A percentile compares a stretch with the other conserved stretches of the same genome.
Conservation (phyloP, 2,329 filamentous ascomycete genomes). For the Akanthomyces lecanii region DNA sequence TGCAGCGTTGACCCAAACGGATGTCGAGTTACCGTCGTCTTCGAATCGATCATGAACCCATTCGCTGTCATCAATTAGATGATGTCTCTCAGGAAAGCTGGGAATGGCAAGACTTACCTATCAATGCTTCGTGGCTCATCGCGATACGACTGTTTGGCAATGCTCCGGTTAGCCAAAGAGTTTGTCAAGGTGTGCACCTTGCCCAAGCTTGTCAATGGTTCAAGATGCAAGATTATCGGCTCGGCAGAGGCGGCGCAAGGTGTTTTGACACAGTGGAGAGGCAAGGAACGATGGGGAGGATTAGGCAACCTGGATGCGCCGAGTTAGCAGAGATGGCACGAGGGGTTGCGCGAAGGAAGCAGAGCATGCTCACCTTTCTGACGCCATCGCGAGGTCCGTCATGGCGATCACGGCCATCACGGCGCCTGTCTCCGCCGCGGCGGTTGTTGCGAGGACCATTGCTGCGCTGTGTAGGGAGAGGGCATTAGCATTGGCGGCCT, state of each 20-base stretch:
- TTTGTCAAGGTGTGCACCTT: constrained; percentile 32
- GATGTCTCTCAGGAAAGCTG: background rate
- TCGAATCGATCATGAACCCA: constrained; percentile 94
- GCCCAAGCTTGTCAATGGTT: constrained; percentile 24
- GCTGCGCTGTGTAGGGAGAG: constrained; percentile 25
- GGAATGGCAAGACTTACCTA: constrained; percentile 46
- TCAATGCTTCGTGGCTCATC: constrained; percentile 65
- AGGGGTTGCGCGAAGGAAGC: constrained; percentile 15
- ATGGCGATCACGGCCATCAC: constrained; percentile 35
- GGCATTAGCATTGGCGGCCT: constrained; percentile 21
- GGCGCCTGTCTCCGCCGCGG: constrained; percentile 32
- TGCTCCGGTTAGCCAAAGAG: constrained; percentile 34
- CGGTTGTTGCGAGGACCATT: constrained; percentile 32
- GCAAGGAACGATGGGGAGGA: constrained; percentile 27
- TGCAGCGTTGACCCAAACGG: constrained; percentile 11
- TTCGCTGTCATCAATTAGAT: constrained; percentile 51
- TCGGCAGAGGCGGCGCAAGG: constrained; percentile 23
- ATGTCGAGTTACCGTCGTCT: constrained; percentile 54
- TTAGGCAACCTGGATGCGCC: constrained; percentile 31
- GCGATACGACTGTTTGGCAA: constrained; percentile 54
- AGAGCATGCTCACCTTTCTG: constrained; percentile 66
- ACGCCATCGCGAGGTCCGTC: constrained; percentile 74
- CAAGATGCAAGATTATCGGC: background rate
- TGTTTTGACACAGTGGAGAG: constrained; percentile 28
- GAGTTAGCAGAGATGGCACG: constrained; percentile 6